These are phyloP conservation scores for Avena atlantica DNA, from an alignment of 176 grass and related monocot species.

Conservation along the genomic window DNA sequence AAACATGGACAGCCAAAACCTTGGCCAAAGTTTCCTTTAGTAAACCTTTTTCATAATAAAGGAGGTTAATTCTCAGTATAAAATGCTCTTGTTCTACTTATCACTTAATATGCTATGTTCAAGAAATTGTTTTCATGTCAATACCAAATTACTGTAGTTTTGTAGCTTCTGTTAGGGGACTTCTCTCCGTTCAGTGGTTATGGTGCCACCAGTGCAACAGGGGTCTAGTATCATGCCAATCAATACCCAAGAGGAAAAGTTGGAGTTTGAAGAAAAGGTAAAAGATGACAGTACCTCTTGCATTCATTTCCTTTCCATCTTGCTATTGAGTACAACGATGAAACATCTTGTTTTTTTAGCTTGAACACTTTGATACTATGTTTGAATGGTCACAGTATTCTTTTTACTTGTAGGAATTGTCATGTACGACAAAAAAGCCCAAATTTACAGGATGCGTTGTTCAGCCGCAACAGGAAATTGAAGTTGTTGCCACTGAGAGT, in stretches of 20 bases:
- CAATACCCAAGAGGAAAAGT: background rate
- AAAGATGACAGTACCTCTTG: background rate
- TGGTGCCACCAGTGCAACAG: constrained; percentile 27
- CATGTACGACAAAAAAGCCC: constrained; percentile 33
- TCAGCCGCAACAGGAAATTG: background rate
- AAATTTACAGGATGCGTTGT: constrained; percentile 18
- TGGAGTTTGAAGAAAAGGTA: constrained; percentile 35
- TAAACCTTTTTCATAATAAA: background rate
- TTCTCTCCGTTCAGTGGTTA: constrained; percentile 7
- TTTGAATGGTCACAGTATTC: background rate
- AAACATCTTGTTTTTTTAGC: background rate
- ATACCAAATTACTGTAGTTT: constrained; percentile 11
- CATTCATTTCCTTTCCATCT: constrained; percentile 2
- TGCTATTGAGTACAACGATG: background rate
- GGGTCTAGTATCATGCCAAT: background rate
- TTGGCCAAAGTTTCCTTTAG: background rate
- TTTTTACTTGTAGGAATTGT: constrained; percentile 25
- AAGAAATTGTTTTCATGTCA: background rate
- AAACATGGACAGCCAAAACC: background rate
- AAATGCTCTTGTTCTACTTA: constrained; percentile 7
- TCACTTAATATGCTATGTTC: constrained; percentile 2
- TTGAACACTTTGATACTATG: background rate
- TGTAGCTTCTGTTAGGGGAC: constrained; percentile 14
- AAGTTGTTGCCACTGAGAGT: constrained; percentile 22
- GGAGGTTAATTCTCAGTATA: background rate